phyloP scores from a whole-genome alignment of 2,329 filamentous ascomycete species.

The Diaporthe australafricana region DNA sequence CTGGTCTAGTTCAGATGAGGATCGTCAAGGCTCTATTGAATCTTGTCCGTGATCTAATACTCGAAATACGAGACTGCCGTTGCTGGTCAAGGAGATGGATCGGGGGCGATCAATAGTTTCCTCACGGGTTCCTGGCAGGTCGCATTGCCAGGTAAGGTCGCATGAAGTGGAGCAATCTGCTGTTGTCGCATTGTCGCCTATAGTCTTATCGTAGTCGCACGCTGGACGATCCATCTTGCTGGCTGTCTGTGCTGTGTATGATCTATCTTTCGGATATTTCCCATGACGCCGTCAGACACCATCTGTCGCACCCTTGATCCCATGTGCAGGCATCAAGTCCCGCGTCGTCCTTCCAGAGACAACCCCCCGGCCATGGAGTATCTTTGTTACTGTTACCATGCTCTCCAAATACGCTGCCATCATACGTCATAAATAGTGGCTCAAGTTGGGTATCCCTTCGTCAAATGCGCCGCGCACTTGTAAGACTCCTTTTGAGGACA shows the following conservation, averaged over 20 bases:
- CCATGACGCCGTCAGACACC: constrained; percentile 2
- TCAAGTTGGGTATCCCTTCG: constrained; percentile 9
- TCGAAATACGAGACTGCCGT: not conserved
- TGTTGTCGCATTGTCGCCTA: constrained; percentile 3
- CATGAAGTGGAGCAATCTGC: not conserved
- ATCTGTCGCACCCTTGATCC: not conserved
- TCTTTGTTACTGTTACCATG: not conserved
- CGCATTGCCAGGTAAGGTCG: constrained; percentile 9
- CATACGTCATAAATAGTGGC: constrained; percentile 11
- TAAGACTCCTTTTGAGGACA: not conserved
- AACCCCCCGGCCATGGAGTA: not conserved
- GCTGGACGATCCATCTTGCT: not conserved
- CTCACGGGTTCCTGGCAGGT: not conserved
- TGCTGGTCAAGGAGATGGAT: not conserved
- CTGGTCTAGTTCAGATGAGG: not conserved
- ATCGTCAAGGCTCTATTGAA: constrained; percentile 12
- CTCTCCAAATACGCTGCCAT: constrained; percentile 1
- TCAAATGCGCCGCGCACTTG: constrained; percentile 3
- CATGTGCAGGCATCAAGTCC: not conserved
- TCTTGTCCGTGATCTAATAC: not conserved
- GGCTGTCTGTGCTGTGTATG: not conserved
- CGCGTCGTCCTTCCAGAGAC: not conserved
- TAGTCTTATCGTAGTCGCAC: not conserved
- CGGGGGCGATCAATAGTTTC: not conserved
- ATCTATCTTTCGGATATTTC: constrained; percentile 20